Conservation (phyloP, 495 filamentous ascomycete species). For the Podospora comata region DNA sequence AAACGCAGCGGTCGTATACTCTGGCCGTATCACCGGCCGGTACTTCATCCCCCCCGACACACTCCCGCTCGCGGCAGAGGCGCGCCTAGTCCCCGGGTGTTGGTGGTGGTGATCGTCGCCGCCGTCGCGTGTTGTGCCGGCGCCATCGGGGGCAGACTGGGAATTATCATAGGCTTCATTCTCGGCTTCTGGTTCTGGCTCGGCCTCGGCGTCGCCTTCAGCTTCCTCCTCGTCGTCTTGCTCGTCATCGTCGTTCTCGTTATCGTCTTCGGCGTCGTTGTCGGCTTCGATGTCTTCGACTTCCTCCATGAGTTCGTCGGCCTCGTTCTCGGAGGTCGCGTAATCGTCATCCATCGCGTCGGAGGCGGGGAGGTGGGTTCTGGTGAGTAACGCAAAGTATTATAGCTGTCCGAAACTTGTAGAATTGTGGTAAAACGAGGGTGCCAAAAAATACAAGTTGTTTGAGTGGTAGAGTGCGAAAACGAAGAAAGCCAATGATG, state of each 20-base stretch:
- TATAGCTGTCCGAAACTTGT: background rate
- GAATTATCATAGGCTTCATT: constrained; percentile 25
- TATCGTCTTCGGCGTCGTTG: constrained; percentile 56
- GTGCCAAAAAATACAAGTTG: background rate
- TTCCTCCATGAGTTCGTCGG: constrained; percentile 62
- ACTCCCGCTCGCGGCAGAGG: constrained; percentile 41
- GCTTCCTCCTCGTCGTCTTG: constrained; percentile 57
- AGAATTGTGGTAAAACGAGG: background rate
- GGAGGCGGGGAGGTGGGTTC: background rate
- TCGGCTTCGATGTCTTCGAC: constrained; percentile 60
- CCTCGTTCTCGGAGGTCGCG: constrained; percentile 57
- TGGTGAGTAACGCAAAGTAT: background rate
- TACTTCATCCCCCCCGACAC: constrained; percentile 41
- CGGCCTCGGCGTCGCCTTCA: constrained; percentile 25
- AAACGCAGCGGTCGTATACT: constrained; percentile 72
- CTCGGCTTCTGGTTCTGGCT: constrained; percentile 21
- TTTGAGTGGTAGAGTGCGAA: background rate
- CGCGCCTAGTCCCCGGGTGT: constrained; percentile 30
- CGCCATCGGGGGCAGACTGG: constrained; percentile 38
- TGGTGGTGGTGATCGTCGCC: no score
- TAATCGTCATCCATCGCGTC: constrained; percentile 44
- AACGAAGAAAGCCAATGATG: background rate
- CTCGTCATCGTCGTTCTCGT: constrained; percentile 56
- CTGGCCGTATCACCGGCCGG: constrained; percentile 69
- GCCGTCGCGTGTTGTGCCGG: background rate